These are phyloP conservation scores for Astrocystis sublimbata DNA, from an alignment of 495 filamentous ascomycete genomes.

Conservation along the genomic window DNA sequence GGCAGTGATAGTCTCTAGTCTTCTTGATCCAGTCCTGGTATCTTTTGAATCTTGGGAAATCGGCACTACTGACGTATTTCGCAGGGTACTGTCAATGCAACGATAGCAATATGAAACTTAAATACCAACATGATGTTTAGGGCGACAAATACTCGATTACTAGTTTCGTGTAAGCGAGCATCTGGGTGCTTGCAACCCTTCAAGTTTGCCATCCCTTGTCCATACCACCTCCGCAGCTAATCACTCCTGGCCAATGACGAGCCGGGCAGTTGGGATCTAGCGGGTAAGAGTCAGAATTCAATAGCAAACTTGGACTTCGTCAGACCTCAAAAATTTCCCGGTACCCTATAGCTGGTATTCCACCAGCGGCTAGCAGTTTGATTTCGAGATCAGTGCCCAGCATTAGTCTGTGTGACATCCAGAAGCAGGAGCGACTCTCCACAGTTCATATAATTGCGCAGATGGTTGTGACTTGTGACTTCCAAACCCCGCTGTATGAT, in stretches of 20 bases:
- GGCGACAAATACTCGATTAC: neutral
- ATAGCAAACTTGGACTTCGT: too few species aligned
- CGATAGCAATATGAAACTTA: neutral
- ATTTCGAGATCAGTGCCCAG: neutral
- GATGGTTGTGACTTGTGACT: too few species aligned
- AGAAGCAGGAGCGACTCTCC: too few species aligned
- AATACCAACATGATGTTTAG: too few species aligned
- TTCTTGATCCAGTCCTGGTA: neutral
- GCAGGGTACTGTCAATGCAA: neutral
- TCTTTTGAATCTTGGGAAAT: neutral
- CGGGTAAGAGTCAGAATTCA: too few species aligned
- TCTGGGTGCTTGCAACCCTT: neutral
- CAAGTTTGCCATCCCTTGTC: too few species aligned
- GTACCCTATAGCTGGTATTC: neutral
- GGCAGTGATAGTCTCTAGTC: neutral
- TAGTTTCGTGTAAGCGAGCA: neutral
- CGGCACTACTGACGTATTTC: too few species aligned
- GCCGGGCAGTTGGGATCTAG: too few species aligned
- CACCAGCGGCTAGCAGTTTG: neutral
- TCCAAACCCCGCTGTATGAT: neutral
- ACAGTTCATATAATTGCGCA: too few species aligned
- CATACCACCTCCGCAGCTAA: too few species aligned
- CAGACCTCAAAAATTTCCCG: neutral
- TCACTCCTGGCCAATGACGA: too few species aligned
- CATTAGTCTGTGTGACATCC: neutral